These are phyloP conservation scores for Arthroderma sp. DNA, from an alignment of 2,329 filamentous ascomycete species.

Conservation along the genomic window DNA sequence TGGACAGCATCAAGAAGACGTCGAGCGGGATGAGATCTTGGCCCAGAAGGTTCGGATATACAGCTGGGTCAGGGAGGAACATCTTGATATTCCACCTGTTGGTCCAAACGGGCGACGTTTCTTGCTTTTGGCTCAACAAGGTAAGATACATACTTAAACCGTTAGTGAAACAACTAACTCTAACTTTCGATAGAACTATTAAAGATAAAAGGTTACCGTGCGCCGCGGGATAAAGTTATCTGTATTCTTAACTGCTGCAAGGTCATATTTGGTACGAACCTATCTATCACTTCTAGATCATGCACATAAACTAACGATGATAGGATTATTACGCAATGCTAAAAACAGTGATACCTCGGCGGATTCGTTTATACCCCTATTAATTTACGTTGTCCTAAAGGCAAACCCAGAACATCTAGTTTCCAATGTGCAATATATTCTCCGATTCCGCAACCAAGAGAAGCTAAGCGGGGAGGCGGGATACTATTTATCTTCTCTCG, in stretches of 20 bases:
- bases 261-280: conserved; percentile 74
- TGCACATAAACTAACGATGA: conserved; percentile 13
- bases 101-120: conserved; percentile 82
- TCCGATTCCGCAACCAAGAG: conserved; percentile 93
- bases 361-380: conserved; percentile 84
- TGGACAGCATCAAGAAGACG: conserved; percentile 95
- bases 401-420: conserved; percentile 92
- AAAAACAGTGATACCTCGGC: conserved; percentile 82
- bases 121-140: conserved; percentile 76
- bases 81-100: conserved; percentile 79
- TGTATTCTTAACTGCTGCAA: conserved; percentile 98
- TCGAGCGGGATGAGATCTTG: conserved; percentile 90
- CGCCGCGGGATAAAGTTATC: conserved; percentile 96
- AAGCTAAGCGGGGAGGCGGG: conserved; percentile 95
- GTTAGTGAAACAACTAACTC: not conserved
- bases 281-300: conserved; percentile 1
- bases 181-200: conserved; percentile 54
- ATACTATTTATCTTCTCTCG: conserved; percentile 90
- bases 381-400: conserved; percentile 92
- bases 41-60: conserved; percentile 96
- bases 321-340: conserved; percentile 71
- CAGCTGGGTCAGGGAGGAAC: conserved; percentile 83
- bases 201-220: conserved; percentile 93
- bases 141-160: conserved; percentile 31
- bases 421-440: conserved; percentile 95